Percentiles rank a stretch among this genome's conserved stretches.
phyloP scores from a whole-genome alignment of 768 basidiomycete genomes.

The Coprinopsis strossmayeri region DNA sequence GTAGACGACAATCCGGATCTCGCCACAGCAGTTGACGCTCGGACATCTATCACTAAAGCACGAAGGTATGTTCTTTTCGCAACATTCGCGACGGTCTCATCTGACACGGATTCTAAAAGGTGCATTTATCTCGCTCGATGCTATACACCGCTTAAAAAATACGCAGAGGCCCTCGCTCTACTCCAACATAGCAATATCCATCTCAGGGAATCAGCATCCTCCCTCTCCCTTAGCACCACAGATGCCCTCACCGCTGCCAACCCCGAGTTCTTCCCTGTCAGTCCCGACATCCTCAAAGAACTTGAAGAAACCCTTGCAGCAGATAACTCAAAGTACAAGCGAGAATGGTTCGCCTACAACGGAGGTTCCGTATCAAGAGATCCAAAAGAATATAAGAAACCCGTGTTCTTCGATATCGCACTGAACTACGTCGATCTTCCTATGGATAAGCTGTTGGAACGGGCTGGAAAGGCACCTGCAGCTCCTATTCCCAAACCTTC shows the following conservation, averaged over 20 bases:
- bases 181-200: constrained; percentile 67
- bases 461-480: constrained; percentile 54
- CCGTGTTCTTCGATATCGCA: constrained; percentile 90
- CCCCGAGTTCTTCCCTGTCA: constrained; percentile 52
- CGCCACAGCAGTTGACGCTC: constrained; percentile 68
- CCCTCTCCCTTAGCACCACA: constrained; percentile 35
- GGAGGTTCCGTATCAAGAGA: constrained; percentile 50
- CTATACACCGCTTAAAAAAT: constrained; percentile 63
- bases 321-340: constrained; percentile 50
- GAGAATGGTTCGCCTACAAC: constrained; percentile 74
- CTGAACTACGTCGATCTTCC: constrained; percentile 88
- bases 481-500: constrained; percentile 17
- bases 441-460: constrained; percentile 65
- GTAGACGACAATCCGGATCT: constrained; percentile 88
- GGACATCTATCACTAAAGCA: constrained; percentile 69
- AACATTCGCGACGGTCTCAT: too few relatives aligned
- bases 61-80: constrained; percentile 53
- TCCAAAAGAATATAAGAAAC: constrained; percentile 61
- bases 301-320: constrained; percentile 47
- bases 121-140: constrained; percentile 73
- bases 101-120: too few relatives aligned
- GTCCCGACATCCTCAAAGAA: constrained; percentile 30
- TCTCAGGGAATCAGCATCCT: constrained; percentile 63
- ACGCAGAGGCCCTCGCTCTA: constrained; percentile 66
- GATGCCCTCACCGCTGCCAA: constrained; percentile 39